A percentile compares a stretch with the other conserved stretches of the same genome.
phyloP scores from a whole-genome alignment of 2,329 filamentous ascomycete species.

The Cytospora piceae region DNA sequence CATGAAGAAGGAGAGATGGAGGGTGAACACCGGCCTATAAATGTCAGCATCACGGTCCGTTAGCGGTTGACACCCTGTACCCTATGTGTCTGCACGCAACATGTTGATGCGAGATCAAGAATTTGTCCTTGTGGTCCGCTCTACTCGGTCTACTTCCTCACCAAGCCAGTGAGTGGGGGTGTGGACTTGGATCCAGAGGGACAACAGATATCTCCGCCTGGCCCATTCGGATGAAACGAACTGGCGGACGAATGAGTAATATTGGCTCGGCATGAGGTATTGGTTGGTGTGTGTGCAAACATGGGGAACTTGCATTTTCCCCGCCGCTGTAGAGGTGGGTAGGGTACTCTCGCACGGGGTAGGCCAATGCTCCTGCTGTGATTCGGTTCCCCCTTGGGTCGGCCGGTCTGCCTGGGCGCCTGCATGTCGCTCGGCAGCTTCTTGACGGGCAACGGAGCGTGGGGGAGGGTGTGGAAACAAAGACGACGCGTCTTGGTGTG shows the following conservation, averaged over 20 bases:
- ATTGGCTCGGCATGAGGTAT: not conserved
- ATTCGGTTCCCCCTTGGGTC: too few relatives aligned
- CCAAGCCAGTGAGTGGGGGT: not conserved
- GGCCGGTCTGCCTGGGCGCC: too few relatives aligned
- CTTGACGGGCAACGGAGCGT: too few relatives aligned
- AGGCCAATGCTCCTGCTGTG: too few relatives aligned
- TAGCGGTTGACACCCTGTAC: not conserved
- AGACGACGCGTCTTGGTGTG: too few relatives aligned
- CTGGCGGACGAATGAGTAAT: not conserved
- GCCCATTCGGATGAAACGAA: not conserved
- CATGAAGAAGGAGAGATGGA: not conserved
- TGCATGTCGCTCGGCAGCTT: too few relatives aligned
- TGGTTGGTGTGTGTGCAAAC: too few relatives aligned
- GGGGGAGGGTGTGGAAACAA: too few relatives aligned
- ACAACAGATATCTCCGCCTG: not conserved
- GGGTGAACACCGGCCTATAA: not conserved
- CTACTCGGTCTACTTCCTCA: not conserved
- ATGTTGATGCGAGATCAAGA: not conserved
- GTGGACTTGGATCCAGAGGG: not conserved
- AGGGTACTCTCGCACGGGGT: too few relatives aligned
- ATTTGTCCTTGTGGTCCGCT: not conserved
- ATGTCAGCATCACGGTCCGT: slow-evolving; percentile 1
- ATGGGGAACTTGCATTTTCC: not conserved
- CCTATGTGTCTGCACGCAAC: not conserved
- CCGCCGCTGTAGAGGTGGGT: too few relatives aligned